These are phyloP conservation scores for Aegilops speltoides DNA, from an alignment of 176 grass and related monocot species.

Conservation along the genomic window DNA sequence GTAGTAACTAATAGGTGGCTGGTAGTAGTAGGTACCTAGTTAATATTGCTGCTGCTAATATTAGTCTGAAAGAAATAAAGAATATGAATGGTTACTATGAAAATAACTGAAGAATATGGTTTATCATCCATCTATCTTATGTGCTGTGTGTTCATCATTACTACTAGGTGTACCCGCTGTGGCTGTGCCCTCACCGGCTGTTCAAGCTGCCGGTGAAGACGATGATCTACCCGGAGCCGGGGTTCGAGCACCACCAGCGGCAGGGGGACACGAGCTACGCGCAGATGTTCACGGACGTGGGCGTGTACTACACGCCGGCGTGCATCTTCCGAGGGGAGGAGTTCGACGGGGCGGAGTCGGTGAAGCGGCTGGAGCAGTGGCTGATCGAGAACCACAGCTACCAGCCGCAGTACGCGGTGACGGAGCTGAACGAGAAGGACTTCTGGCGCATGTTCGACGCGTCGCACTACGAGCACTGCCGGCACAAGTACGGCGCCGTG, in stretches of 20 bases:
- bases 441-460: conserved; percentile 99
- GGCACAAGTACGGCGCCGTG: conserved; percentile 63
- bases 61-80: not conserved
- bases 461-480: conserved; percentile 81
- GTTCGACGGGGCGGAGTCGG: conserved; percentile 65
- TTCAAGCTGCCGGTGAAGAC: conserved; percentile 96
- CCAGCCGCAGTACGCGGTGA: conserved; percentile 95
- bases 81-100: no score
- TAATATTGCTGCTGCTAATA: no score
- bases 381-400: conserved; percentile 92
- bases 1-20: no score
- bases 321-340: conserved; percentile 68
- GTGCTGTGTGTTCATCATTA: no score
- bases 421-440: conserved; percentile 91
- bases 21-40: no score
- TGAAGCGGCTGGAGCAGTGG: conserved; percentile 79
- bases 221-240: conserved; percentile 81
- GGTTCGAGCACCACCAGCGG: conserved; percentile 83
- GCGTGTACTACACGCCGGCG: conserved; percentile 75
- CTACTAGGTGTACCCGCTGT: conserved; percentile 90
- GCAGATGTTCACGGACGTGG: conserved; percentile 92
- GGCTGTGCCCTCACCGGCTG: conserved; percentile 88
- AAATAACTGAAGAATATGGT: not conserved
- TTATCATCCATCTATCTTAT: no score
- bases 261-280: conserved; percentile 89